Conservation (phyloP, 495 filamentous ascomycete species). For the Hypoxylon lenormandii region DNA sequence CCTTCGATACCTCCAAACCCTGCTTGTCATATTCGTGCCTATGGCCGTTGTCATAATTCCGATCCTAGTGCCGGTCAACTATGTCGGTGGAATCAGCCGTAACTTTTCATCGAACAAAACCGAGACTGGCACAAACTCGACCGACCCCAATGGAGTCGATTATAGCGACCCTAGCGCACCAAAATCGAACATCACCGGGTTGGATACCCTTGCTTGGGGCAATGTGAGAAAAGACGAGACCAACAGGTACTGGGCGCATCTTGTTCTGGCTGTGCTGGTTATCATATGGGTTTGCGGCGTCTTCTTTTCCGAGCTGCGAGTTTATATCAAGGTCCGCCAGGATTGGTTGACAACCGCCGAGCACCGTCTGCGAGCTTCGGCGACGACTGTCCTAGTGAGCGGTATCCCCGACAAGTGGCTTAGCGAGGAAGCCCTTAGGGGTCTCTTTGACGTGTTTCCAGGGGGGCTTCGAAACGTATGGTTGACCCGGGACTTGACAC, state of each 20-base stretch:
- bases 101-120: slow-evolving; percentile 60
- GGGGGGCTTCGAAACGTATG: slow-evolving; percentile 96
- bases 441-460: slow-evolving; percentile 95
- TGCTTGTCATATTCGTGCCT: slow-evolving; percentile 90
- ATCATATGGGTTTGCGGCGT: slow-evolving; percentile 87
- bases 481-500: slow-evolving; percentile 92
- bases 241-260: slow-evolving; percentile 87
- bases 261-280: slow-evolving; percentile 81
- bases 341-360: slow-evolving; percentile 95
- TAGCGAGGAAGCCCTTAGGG: slow-evolving; percentile 78
- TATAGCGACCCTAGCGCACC: slow-evolving; percentile 49
- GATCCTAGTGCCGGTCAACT: slow-evolving; percentile 86
- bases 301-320: slow-evolving; percentile 85
- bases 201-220: slow-evolving; percentile 89
- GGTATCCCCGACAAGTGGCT: slow-evolving; percentile 92
- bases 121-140: slow-evolving; percentile 49
- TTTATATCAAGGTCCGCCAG: slow-evolving; percentile 94
- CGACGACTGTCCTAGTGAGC: slow-evolving; percentile 92
- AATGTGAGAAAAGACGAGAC: slow-evolving; percentile 80
- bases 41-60: slow-evolving; percentile 83
- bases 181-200: slow-evolving; percentile 68
- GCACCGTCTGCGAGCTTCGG: slow-evolving; percentile 92
- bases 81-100: slow-evolving; percentile 73
- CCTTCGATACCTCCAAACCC: slow-evolving; percentile 90
- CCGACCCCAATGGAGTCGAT: slow-evolving; percentile 42